Conservation (phyloP, 371 early-diverging fungal species). For the Haplosporangium sp. region DNA sequence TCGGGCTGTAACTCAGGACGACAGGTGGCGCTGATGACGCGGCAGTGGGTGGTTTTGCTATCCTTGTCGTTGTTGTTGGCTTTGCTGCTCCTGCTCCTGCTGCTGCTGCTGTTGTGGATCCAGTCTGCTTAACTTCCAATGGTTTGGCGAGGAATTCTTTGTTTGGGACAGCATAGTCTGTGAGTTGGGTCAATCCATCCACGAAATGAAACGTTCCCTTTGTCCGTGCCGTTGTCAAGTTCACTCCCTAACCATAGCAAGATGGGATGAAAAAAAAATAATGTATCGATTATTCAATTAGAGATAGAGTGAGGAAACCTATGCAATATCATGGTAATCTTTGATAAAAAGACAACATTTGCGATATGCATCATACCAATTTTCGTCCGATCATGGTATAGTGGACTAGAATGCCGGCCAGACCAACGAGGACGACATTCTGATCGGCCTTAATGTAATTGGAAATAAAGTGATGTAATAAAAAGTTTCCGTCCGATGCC, state of each 20-base stretch:
- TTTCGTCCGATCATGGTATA: conserved; percentile 75
- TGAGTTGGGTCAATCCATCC: conserved; percentile 73
- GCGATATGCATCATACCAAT: conserved; percentile 58
- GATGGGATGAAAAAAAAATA: neutral
- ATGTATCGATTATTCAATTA: neutral
- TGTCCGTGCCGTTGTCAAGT: conserved; percentile 65
- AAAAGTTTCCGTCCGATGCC: conserved; percentile 74
- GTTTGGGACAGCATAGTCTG: conserved; percentile 49
- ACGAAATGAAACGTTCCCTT: conserved; percentile 66
- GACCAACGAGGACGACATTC: conserved; percentile 70
- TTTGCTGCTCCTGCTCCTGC: conserved; percentile 30
- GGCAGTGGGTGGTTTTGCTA: conserved; percentile 28
- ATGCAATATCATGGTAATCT: neutral
- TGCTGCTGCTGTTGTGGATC: conserved; percentile 47
- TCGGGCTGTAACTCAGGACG: conserved; percentile 40
- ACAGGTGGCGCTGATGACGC: conserved; percentile 30
- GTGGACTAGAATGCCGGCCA: conserved; percentile 75
- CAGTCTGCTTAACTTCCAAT: conserved; percentile 52
- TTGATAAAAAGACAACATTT: too few species aligned
- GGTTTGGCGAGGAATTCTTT: conserved; percentile 57
- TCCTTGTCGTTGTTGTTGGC: conserved; percentile 23
- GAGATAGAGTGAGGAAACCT: neutral
- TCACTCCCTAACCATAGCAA: conserved; percentile 63
- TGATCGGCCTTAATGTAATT: conserved; percentile 71
- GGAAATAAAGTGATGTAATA: conserved; percentile 76